Percentiles rank a stretch among this genome's conserved stretches.
Conservation (phyloP, 139 green algal genomes). For the Diplosphaera chodatii region DNA sequence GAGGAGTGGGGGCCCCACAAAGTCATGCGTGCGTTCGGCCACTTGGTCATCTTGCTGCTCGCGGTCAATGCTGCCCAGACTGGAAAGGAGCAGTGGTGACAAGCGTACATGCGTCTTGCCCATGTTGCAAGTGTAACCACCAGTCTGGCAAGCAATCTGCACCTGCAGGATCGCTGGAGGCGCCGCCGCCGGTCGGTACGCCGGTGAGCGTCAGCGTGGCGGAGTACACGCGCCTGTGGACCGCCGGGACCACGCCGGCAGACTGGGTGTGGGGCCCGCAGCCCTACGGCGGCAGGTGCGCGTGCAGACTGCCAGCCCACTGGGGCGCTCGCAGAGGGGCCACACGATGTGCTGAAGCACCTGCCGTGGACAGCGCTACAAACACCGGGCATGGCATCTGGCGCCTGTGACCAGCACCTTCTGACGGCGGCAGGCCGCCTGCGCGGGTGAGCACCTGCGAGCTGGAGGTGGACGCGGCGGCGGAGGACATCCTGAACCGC, state of each 20-base stretch:
- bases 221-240: conserved; percentile 25
- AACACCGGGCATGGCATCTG: no score
- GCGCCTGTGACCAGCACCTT: neutral
- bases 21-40: no score
- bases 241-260: conserved; percentile 9
- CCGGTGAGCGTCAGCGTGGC: conserved; percentile 4
- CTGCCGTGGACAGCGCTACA: no score
- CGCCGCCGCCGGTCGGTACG: conserved; percentile 3
- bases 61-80: no score
- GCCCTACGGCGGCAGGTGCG: neutral
- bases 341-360: neutral
- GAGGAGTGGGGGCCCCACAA: no score
- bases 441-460: conserved; percentile 64
- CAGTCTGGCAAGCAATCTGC: no score
- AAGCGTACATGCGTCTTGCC: no score
- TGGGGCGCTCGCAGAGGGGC: no score
- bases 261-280: conserved; percentile 16
- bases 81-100: no score
- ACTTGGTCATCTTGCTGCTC: no score
- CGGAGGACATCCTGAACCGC: conserved; percentile 79
- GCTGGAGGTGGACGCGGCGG: conserved; percentile 70
- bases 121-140: no score
- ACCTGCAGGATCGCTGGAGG: neutral
- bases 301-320: neutral
- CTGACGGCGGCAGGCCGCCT: conserved; percentile 11